Conservation (phyloP, 176 grass and related monocot genomes). For the Coix lacrymajobi region DNA sequence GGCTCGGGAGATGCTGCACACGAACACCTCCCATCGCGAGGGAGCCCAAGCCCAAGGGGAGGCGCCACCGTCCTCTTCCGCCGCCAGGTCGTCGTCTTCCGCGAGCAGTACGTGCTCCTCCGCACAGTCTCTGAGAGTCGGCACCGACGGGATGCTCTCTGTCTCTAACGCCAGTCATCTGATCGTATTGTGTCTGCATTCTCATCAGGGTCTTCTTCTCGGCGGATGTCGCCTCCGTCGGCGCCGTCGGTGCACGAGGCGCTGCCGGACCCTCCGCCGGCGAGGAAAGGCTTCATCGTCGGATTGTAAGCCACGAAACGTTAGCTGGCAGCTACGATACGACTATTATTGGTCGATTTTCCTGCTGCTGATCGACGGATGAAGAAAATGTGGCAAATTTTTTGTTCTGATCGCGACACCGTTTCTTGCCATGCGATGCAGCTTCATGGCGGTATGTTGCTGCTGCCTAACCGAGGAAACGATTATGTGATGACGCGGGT, state of each 20-base stretch:
- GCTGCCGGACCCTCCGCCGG: neutral
- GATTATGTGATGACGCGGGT: slow-evolving; percentile 32
- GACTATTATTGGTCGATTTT: neutral
- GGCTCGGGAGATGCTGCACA: neutral
- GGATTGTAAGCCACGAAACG: slow-evolving; percentile 36
- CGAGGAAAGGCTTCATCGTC: slow-evolving; percentile 10
- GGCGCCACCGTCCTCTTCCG: neutral
- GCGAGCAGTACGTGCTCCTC: neutral
- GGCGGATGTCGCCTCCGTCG: slow-evolving; percentile 29
- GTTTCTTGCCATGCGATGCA: slow-evolving; percentile 14
- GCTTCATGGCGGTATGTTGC: slow-evolving; percentile 33
- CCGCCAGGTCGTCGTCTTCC: neutral
- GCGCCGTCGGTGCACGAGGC: neutral
- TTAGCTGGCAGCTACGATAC: neutral
- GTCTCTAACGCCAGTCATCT: neutral
- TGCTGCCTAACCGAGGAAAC: slow-evolving; percentile 41
- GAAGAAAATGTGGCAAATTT: neutral
- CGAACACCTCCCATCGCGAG: neutral
- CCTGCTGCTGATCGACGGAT: neutral
- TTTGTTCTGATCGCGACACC: neutral
- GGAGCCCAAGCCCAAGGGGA: neutral
- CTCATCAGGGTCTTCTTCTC: neutral
- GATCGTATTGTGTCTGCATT: neutral
- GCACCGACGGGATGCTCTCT: too few species aligned
- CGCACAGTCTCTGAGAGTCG: neutral